Evolutionary conservation across 2,329 filamentous ascomycete genomes (phyloP), one percentile per base, ranked within the genome.

Genomic region (Aspergillus sp.): DNA sequence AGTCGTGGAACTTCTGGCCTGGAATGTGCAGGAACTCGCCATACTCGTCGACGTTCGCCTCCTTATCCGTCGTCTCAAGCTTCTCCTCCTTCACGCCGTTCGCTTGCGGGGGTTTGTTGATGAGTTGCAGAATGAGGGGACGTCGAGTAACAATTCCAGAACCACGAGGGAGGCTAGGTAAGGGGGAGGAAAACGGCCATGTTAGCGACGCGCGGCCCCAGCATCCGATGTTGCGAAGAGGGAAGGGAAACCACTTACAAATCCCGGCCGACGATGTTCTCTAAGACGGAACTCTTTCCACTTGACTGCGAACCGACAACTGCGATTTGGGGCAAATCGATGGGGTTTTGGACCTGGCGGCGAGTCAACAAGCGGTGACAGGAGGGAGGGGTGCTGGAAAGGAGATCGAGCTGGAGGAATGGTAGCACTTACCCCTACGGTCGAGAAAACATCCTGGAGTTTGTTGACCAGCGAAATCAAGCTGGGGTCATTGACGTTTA

Each of bases 301-400:
- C 93, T 97, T 19, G 95, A 99, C 81, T 99, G 95, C 77, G 93
- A 97, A 72, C 95, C 95, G 57, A 99, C 95, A 67, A 99, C 95
- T 67, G 90, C 93, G 75, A 99, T 99, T 82, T 99, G 95, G 55
- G 95, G 95, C 64, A 99, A 81, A 81, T 99, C 95, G 83, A 99
- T 99, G 62, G 95, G 95, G 79, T 99, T 99, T 85, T 96, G 95
- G 72, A 98, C 95, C 86, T 89, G 70, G 63, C 56, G 35, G 27
- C 37, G 21, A 23, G 54, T 58, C 62, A 68, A 64, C 56, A 60
- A 49, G 65, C 60, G 61, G 63, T 68, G 66, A 73, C 63, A 73
- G 41, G 56, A 52, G 35, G 47, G 56, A 55, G 48, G 61, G 49
- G 55, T 27, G 43, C 53, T 12, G 50, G 41, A 51, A 37, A 54